Evolutionary conservation across 75 land plant genomes (phyloP).

Genomic region (Adiantum capillusveneris): DNA sequence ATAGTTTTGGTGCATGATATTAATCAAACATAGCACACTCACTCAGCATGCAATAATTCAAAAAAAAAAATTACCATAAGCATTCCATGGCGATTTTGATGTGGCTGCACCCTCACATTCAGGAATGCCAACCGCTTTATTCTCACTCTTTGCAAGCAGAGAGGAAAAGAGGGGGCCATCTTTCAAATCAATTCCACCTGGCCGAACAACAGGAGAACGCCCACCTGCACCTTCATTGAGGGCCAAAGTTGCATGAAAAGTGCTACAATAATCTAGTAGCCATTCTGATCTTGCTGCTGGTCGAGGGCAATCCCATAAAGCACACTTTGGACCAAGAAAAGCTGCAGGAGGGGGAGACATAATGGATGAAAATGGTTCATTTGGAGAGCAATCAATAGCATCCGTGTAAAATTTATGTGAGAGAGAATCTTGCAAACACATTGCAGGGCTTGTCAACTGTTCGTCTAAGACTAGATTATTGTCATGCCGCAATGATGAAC

Average conservation of each 20-base stretch:
- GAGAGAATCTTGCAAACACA: slow-evolving; percentile 1
- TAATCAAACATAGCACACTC: no score
- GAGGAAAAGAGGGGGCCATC: slow-evolving; percentile 90
- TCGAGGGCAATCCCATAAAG: slow-evolving; percentile 87
- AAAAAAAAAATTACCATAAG: slow-evolving; percentile 42
- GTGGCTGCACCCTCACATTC: slow-evolving; percentile 97
- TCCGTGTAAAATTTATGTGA: neutral
- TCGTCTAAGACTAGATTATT: neutral
- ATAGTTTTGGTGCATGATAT: no score
- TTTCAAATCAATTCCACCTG: slow-evolving; percentile 88
- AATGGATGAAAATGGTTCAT: slow-evolving; percentile 18
- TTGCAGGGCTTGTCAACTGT: neutral
- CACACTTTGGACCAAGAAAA: slow-evolving; percentile 80
- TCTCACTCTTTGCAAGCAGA: slow-evolving; percentile 56
- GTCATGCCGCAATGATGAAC: no score
- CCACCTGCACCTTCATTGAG: slow-evolving; percentile 77
- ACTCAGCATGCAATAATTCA: slow-evolving; percentile 1
- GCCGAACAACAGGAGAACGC: slow-evolving; percentile 71
- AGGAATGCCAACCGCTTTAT: slow-evolving; percentile 85
- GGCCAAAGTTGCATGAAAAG: slow-evolving; percentile 67
- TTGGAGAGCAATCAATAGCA: neutral
- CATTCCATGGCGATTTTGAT: slow-evolving; percentile 96
- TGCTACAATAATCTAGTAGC: slow-evolving; percentile 70
- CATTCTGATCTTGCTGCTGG: slow-evolving; percentile 59
- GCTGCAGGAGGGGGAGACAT: slow-evolving; percentile 59